A percentile compares a stretch with the other conserved stretches of the same genome.
phyloP scores from a whole-genome alignment of 805 yeast species.

The Crinitomyces ghanaensis region DNA sequence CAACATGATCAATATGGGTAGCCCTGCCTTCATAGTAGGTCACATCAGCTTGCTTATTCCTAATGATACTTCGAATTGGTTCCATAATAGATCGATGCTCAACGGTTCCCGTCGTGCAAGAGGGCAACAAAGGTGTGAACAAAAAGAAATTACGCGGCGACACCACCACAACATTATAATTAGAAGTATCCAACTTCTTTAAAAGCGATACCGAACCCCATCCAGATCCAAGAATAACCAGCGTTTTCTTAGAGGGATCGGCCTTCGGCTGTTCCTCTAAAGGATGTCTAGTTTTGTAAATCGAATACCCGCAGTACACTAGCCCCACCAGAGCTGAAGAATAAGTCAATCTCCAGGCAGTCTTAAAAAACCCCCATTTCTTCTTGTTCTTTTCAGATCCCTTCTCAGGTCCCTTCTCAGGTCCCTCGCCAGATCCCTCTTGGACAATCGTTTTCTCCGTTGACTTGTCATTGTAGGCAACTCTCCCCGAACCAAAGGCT shows the following conservation, averaged over 20 bases:
- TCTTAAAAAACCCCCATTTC: slow-evolving; percentile 24
- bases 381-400: slow-evolving; percentile 6
- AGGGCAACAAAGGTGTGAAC: slow-evolving; percentile 92
- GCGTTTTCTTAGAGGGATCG: slow-evolving; percentile 57
- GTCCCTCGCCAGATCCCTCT: no score
- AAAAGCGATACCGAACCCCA: slow-evolving; percentile 89
- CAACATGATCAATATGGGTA: slow-evolving; percentile 62
- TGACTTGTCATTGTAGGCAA: no score
- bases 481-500: no score
- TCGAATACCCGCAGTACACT: slow-evolving; percentile 48
- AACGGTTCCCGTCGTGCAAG: slow-evolving; percentile 89
- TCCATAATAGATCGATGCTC: slow-evolving; percentile 86
- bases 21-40: slow-evolving; percentile 91
- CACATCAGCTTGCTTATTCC: slow-evolving; percentile 59
- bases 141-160: slow-evolving; percentile 93
- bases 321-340: slow-evolving; percentile 40
- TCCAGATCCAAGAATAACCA: slow-evolving; percentile 66
- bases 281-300: slow-evolving; percentile 29
- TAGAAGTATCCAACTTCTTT: slow-evolving; percentile 72
- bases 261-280: slow-evolving; percentile 27
- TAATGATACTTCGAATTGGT: slow-evolving; percentile 79
- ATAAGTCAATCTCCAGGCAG: slow-evolving; percentile 40
- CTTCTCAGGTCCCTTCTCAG: slow-evolving; percentile 1
- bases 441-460: no score
- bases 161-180: slow-evolving; percentile 79